These are phyloP conservation scores for Drechslerella stenobrocha DNA, from an alignment of 2,329 filamentous ascomycete genomes.

Conservation along the genomic window DNA sequence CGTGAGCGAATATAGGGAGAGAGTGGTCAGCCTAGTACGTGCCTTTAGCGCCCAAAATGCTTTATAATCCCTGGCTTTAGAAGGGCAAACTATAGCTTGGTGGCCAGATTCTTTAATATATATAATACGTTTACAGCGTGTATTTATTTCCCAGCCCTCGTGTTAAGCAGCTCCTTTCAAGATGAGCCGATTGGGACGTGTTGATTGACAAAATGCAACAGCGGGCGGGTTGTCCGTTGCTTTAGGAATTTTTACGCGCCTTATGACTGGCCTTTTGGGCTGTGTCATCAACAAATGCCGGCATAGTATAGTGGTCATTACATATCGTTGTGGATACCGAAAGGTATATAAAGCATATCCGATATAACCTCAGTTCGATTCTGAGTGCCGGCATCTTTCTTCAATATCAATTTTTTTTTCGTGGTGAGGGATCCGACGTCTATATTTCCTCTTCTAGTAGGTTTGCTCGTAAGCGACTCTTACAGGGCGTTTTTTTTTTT, in stretches of 20 bases:
- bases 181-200: too few relatives aligned
- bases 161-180: too few relatives aligned
- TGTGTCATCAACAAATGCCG: slow-evolving; percentile 12
- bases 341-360: slow-evolving; percentile 26
- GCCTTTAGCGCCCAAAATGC: too few relatives aligned
- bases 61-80: too few relatives aligned
- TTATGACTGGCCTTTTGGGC: neutral
- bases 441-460: neutral
- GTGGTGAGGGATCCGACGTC: neutral
- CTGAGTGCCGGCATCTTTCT: slow-evolving; percentile 33
- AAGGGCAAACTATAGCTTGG: too few relatives aligned
- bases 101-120: too few relatives aligned
- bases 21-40: too few relatives aligned
- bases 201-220: too few relatives aligned
- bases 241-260: neutral
- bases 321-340: slow-evolving; percentile 41
- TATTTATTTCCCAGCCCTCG: too few relatives aligned
- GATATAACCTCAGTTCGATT: slow-evolving; percentile 44
- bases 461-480: neutral
- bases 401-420: slow-evolving; percentile 7
- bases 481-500: neutral
- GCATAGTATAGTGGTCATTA: slow-evolving; percentile 47
- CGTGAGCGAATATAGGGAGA: too few relatives aligned
- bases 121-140: too few relatives aligned
- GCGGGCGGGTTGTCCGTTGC: too few relatives aligned